Conservation (phyloP, 2,329 filamentous ascomycete species). For the Alternaria arborescens region DNA sequence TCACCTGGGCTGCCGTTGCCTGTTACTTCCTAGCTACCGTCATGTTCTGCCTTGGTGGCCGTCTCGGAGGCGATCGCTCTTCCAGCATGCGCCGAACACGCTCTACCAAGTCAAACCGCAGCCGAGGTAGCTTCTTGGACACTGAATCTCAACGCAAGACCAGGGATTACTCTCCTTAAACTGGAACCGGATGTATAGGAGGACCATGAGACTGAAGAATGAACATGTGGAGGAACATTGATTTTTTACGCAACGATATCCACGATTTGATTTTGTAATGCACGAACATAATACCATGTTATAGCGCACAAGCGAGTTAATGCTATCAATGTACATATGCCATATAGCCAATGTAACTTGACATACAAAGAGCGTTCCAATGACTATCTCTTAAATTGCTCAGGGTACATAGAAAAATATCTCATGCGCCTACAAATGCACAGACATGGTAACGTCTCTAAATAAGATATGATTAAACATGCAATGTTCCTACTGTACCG, state of each 20-base stretch:
- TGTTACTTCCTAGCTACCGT: constrained; percentile 71
- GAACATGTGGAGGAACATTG: neutral
- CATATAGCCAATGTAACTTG: neutral
- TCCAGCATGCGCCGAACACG: constrained; percentile 55
- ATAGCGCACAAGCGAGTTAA: neutral
- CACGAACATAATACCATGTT: constrained; percentile 5
- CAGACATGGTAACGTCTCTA: too few relatives aligned
- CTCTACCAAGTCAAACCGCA: constrained; percentile 54
- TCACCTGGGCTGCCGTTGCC: constrained; percentile 77
- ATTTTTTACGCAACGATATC: constrained; percentile 28
- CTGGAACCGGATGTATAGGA: neutral
- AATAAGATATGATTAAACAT: too few relatives aligned
- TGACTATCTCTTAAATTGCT: neutral
- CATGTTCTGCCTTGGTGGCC: constrained; percentile 71
- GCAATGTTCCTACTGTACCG: too few relatives aligned
- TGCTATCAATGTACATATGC: constrained; percentile 1
- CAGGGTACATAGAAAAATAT: neutral
- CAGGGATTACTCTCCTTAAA: constrained; percentile 22
- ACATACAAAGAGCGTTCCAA: neutral
- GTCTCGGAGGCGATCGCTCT: constrained; percentile 57
- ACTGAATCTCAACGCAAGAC: constrained; percentile 58
- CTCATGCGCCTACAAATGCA: neutral
- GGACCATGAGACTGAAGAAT: neutral
- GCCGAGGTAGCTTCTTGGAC: constrained; percentile 63
- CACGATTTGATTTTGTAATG: constrained; percentile 26